phyloP scores from a whole-genome alignment of 2,329 filamentous ascomycete species.

The Pestalotiopsis sp. region DNA sequence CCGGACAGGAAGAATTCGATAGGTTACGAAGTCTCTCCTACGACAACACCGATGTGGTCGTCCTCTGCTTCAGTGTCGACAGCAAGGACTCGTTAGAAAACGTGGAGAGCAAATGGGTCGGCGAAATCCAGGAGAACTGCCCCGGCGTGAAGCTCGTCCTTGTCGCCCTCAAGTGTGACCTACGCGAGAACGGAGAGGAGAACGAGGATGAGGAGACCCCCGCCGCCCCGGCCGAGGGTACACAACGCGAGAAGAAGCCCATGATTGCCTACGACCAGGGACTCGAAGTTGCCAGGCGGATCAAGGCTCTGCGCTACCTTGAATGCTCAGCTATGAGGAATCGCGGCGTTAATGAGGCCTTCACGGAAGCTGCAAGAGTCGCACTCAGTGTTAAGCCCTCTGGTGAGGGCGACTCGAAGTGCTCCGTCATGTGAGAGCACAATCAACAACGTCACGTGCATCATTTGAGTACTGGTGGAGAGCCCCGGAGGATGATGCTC shows the following conservation, averaged over 20 bases:
- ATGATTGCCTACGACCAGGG: constrained; percentile 92
- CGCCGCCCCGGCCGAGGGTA: constrained; percentile 38
- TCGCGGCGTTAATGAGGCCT: constrained; percentile 96
- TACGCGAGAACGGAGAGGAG: constrained; percentile 76
- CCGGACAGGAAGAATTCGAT: constrained; percentile 98
- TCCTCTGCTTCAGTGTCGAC: constrained; percentile 98
- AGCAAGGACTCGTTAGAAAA: constrained; percentile 96
- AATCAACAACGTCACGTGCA: background rate
- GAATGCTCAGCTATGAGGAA: constrained; percentile 99
- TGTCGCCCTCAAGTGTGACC: constrained; percentile 94
- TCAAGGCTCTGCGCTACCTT: constrained; percentile 90
- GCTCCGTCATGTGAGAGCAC: constrained; percentile 56
- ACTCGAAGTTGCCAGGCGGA: constrained; percentile 85
- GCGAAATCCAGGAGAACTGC: constrained; percentile 97
- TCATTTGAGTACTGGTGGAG: background rate
- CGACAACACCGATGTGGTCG: constrained; percentile 95
- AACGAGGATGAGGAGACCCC: constrained; percentile 71
- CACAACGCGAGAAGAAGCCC: constrained; percentile 62
- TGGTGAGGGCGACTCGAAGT: constrained; percentile 61
- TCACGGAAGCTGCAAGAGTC: constrained; percentile 95
- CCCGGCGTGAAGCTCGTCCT: constrained; percentile 93
- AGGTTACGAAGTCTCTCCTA: constrained; percentile 93
- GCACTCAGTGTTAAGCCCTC: constrained; percentile 75
- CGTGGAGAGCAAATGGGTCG: constrained; percentile 97
- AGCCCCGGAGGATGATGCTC: background rate